Base-by-base conservation (phyloP, 1,284 basidiomycete species). In the Quambalaria eucalypti region DNA sequence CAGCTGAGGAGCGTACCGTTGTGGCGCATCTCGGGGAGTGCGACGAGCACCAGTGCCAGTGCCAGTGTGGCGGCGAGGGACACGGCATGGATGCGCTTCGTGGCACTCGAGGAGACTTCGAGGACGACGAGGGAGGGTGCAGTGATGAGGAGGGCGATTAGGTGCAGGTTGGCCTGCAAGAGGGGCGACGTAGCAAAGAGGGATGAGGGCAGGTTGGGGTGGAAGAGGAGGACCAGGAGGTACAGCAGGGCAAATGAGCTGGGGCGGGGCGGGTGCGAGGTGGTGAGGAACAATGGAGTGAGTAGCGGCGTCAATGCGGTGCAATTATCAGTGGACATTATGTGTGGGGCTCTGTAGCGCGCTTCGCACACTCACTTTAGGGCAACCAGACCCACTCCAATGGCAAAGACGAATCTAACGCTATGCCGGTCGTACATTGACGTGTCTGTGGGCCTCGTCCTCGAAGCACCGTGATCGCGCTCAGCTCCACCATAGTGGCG, bases 51-150 rank as follows among this genome's bases (percentile, higher is more conserved):
- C 28, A 60, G 52, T 12, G 50, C 54, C n/a, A 59, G 57, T 28
- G 42, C 50, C 21, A 60, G 19, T 26, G 56, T 56, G 10, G 21
- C 16, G 44, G 54, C 51, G 21, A 65, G 55, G 23, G 60, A 57
- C 30, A 59, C 55, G 30, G 58, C 56, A 28, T 68, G 64, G 39
- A 66, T 58, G 8, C 61, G 50, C 47, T 58, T 56, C 40, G 66
- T 68, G 12, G 60, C 54, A 19, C 57, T 57, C 2, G 61, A 60
- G 8, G 60, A 61, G 10, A 68, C 58, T 55, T 68, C 66, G 44
- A 68, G 66, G 56, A 66, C 63, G 50, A 65, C 52, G 19, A 68
- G 46, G 2, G 61, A 58, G 1, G 64, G 64, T 1, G 48, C 60
- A 2, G 66, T 52, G 54, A 66, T 58, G 33, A 61, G 56, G 2